A percentile compares a stretch with the other conserved stretches of the same genome.
Conservation (phyloP, 306 rosid species). For the Sesbania bispinosa region DNA sequence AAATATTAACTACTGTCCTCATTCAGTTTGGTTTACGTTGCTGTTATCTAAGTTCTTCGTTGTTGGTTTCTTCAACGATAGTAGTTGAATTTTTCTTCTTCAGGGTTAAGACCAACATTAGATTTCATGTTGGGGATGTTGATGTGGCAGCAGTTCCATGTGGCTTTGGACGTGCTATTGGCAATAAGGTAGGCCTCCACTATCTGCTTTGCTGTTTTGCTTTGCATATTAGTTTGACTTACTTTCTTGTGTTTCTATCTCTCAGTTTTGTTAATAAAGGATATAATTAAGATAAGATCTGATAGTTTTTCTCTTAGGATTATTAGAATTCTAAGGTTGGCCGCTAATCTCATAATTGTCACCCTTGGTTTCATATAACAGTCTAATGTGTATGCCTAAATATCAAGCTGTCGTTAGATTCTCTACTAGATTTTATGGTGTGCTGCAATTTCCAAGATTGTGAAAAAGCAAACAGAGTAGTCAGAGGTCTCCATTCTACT, state of each 20-base stretch:
- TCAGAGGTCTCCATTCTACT: background rate
- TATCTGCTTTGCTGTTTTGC: constrained; percentile 17
- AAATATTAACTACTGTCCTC: constrained; percentile 4
- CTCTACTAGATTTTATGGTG: background rate
- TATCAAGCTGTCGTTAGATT: background rate
- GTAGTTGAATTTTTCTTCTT: constrained; percentile 32
- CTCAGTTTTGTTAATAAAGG: background rate
- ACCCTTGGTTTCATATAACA: constrained; percentile 5
- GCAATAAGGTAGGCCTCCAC: constrained; percentile 70
- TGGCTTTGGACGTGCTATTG: constrained; percentile 98
- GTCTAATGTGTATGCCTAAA: background rate
- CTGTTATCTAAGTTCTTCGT: constrained; percentile 8
- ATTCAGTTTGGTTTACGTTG: constrained; percentile 16
- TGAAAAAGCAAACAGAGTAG: background rate
- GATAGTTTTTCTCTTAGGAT: background rate
- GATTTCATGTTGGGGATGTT: constrained; percentile 84
- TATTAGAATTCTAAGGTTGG: background rate
- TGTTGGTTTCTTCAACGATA: constrained; percentile 20
- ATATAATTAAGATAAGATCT: background rate
- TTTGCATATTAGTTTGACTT: constrained; percentile 4
- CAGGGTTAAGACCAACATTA: constrained; percentile 74
- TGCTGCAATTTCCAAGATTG: background rate
- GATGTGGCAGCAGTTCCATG: constrained; percentile 99
- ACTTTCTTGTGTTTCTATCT: constrained; percentile 9
- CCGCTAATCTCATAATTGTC: constrained; percentile 5